A percentile compares a stretch with the other conserved stretches of the same genome.
Conservation (phyloP, 2,329 filamentous ascomycete species). For the Coniella vitis region DNA sequence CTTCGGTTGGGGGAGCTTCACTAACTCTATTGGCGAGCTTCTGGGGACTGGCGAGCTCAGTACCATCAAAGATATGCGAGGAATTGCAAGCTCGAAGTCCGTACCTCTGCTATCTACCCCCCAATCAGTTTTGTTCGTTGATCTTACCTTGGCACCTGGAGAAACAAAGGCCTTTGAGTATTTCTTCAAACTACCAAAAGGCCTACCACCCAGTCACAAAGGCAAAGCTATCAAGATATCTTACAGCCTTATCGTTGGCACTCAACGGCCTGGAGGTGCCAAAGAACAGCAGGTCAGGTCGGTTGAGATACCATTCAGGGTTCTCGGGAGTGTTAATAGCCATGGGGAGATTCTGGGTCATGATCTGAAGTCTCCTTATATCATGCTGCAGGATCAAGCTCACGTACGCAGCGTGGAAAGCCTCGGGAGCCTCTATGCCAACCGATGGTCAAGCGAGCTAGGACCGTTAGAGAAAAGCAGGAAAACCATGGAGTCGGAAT, state of each 20-base stretch:
- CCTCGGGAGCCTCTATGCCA: slow-evolving; percentile 16
- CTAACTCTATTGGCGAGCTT: slow-evolving; percentile 80
- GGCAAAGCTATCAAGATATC: slow-evolving; percentile 91
- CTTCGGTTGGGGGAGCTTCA: slow-evolving; percentile 82
- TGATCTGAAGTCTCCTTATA: slow-evolving; percentile 90
- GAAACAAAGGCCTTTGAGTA: slow-evolving; percentile 87
- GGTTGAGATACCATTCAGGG: slow-evolving; percentile 88
- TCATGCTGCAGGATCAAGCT: slow-evolving; percentile 79
- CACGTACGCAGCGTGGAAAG: slow-evolving; percentile 49
- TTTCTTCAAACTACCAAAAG: slow-evolving; percentile 75
- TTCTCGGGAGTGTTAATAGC: slow-evolving; percentile 86
- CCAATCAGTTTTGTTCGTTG: slow-evolving; percentile 92
- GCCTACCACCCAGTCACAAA: slow-evolving; percentile 83
- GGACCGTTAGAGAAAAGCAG: slow-evolving; percentile 16
- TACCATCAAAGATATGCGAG: slow-evolving; percentile 92
- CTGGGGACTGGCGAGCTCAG: slow-evolving; percentile 83
- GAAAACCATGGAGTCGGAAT: slow-evolving; percentile 24
- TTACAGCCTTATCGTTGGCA: slow-evolving; percentile 87
- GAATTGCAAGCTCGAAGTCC: slow-evolving; percentile 74
- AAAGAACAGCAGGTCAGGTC: slow-evolving; percentile 79
- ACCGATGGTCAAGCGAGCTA: slow-evolving; percentile 12
- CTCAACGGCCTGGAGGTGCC: slow-evolving; percentile 72
- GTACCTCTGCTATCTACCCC: slow-evolving; percentile 91
- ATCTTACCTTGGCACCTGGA: slow-evolving; percentile 77
- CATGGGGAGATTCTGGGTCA: slow-evolving; percentile 86